Evolutionary conservation across 208 protist species (phyloP), one percentile per base, ranked within the genome.

Genomic region (Endotrypanum monterogeii): DNA sequence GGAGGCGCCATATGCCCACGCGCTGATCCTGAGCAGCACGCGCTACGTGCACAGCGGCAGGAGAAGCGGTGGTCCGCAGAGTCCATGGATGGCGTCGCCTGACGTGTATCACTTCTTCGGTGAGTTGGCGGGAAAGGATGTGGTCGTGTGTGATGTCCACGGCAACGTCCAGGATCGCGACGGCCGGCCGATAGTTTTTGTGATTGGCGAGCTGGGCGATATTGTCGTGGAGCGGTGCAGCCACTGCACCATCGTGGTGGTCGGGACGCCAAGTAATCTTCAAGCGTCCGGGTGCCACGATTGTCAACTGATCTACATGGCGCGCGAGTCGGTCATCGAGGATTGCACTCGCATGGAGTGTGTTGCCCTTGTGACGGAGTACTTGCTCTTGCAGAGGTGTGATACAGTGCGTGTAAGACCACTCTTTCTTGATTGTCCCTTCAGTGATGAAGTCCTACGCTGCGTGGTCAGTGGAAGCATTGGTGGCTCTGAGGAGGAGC

Each of bases 121-220:
- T 41, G 92, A 96, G 61, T 54, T 94, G 28, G 56, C 35, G 18
- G 78, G 74, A 14, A 89, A 88, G 67, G 87, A 88, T 66, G 72
- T 94, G 23, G 35, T 69, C 7, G 87, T 96, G 63, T 35, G 67
- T 39, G 82, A 86, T 48, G 83, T 96, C 50, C 76, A 85, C 70
- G 92, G 92, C 52, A 60, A 51, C 16, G 28, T 25, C 12, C 37
- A 52, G 5, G 67, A 69, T 46, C 28, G 62, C 56, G 8, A 30
- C 48, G 30, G 39, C 14, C 81, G 75, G 46, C 92, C 92, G 1
- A 57, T 94, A 14, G 80, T 96, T 30, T 90, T 91, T 72, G 73
- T 96, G 52, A 72, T 94, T 32, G 89, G 91, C 68, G 63, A 74
- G 2, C 82, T 96, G 0, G 84, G 89, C 50, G 87, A 94, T 35